These are phyloP conservation scores for Trametes sanguinea DNA, from an alignment of 768 basidiomycete genomes.

Conservation along the genomic window DNA sequence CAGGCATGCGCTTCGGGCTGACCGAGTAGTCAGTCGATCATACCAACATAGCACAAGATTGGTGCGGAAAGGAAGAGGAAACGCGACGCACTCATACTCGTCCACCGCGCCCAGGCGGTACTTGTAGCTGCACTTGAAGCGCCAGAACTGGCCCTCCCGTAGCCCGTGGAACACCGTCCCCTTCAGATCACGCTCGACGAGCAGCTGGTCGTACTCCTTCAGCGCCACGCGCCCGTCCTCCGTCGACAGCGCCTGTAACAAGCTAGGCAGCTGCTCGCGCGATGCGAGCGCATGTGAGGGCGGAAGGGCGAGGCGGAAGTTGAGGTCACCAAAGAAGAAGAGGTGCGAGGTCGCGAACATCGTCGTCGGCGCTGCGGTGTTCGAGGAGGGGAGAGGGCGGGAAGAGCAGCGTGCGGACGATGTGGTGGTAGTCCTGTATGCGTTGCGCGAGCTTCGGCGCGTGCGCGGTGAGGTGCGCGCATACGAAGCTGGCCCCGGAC, in stretches of 20 bases:
- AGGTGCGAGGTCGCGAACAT: conserved; percentile 88
- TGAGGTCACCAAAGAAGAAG: conserved; percentile 92
- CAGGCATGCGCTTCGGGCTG: conserved; percentile 72
- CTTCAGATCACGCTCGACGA: conserved; percentile 56
- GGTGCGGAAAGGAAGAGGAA: not conserved
- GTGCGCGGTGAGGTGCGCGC: conserved; percentile 89
- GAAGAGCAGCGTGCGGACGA: conserved; percentile 82
- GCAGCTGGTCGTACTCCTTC: conserved; percentile 75
- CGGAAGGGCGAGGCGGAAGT: conserved; percentile 81
- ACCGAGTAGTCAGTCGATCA: not conserved
- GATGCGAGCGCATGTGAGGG: conserved; percentile 49
- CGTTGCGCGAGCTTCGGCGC: conserved; percentile 63
- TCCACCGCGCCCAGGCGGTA: conserved; percentile 81
- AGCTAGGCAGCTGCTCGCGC: conserved; percentile 35
- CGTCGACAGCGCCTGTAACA: conserved; percentile 38
- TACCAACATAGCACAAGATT: not conserved
- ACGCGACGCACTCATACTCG: conserved; percentile 64
- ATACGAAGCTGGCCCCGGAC: conserved; percentile 67
- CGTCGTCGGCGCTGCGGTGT: conserved; percentile 48
- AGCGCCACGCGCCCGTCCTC: conserved; percentile 58
- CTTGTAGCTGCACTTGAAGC: conserved; percentile 90
- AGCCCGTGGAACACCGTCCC: conserved; percentile 71
- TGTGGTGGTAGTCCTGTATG: conserved; percentile 77
- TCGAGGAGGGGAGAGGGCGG: conserved; percentile 49
- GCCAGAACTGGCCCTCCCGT: conserved; percentile 84